phyloP scores from a whole-genome alignment of 192 early-diverging fungal genomes.

The Coemansia sp. region DNA sequence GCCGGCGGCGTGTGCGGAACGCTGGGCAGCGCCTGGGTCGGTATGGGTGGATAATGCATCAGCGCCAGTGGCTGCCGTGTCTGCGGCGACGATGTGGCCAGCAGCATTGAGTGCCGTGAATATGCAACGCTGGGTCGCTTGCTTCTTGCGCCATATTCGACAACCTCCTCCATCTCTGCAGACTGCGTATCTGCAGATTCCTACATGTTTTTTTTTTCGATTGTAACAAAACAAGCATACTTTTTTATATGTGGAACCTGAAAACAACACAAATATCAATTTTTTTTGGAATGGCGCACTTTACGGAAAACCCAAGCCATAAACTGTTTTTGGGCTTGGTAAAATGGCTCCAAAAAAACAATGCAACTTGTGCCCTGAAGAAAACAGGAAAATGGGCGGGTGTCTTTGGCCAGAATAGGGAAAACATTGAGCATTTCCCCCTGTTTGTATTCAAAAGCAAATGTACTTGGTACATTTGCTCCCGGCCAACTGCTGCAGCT shows the following conservation, averaged over 20 bases:
- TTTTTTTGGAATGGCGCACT: not conserved
- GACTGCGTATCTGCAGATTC: not conserved
- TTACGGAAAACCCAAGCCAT: not conserved
- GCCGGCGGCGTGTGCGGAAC: conserved; percentile 11
- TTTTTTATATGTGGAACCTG: not conserved
- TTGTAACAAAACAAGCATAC: not conserved
- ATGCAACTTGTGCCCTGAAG: not conserved
- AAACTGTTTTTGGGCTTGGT: not conserved
- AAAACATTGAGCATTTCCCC: not conserved
- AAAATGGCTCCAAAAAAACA: not conserved
- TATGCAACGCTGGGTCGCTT: not conserved
- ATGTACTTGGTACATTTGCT: not conserved
- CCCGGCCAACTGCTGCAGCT: no score
- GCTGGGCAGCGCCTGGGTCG: conserved; percentile 2
- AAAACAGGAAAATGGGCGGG: not conserved
- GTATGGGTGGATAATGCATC: not conserved
- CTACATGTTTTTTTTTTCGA: not conserved
- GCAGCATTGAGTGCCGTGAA: not conserved
- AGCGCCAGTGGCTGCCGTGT: not conserved
- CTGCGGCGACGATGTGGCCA: not conserved
- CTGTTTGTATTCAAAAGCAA: no score
- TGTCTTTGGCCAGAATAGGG: no score
- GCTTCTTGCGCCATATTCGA: not conserved
- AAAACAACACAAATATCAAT: not conserved
- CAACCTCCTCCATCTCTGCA: not conserved